These are phyloP conservation scores for Metschnikowia reukaufii DNA, from an alignment of 805 yeast species.

Conservation along the genomic window DNA sequence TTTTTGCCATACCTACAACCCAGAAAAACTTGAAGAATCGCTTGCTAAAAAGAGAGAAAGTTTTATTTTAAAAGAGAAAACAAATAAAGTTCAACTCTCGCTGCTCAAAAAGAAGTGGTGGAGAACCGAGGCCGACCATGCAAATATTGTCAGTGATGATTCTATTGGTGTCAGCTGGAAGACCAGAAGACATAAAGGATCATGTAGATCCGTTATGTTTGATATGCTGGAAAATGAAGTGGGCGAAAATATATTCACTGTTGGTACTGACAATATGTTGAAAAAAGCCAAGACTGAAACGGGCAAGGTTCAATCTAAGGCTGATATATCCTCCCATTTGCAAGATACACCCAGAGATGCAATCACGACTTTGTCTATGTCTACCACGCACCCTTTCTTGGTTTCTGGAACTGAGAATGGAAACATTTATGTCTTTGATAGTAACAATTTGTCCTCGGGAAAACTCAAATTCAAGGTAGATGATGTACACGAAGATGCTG, in stretches of 20 bases:
- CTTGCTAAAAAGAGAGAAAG: slow-evolving; percentile 26
- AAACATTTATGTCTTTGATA: slow-evolving; percentile 59
- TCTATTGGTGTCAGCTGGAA: slow-evolving; percentile 60
- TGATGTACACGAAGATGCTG: slow-evolving; percentile 71
- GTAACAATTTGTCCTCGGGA: slow-evolving; percentile 46
- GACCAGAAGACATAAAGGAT: slow-evolving; percentile 86
- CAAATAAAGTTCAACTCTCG: slow-evolving; percentile 25
- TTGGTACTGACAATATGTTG: slow-evolving; percentile 77
- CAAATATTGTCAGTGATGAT: slow-evolving; percentile 24
- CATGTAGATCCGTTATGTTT: slow-evolving; percentile 73
- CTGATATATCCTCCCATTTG: slow-evolving; percentile 25
- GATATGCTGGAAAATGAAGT: slow-evolving; percentile 46
- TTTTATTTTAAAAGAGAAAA: slow-evolving; percentile 22
- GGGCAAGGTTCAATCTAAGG: slow-evolving; percentile 73
- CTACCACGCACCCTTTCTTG: slow-evolving; percentile 49
- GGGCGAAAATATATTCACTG: slow-evolving; percentile 60
- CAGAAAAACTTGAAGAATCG: slow-evolving; percentile 41
- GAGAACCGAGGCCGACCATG: slow-evolving; percentile 36
- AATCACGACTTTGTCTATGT: slow-evolving; percentile 45
- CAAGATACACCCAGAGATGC: slow-evolving; percentile 27
- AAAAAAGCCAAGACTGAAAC: slow-evolving; percentile 70
- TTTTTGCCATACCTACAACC: slow-evolving; percentile 58
- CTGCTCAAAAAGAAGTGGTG: slow-evolving; percentile 47
- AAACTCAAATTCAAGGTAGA: slow-evolving; percentile 46
- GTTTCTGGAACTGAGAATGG: slow-evolving; percentile 73